These are phyloP conservation scores for Colletotrichum tabaci DNA, from an alignment of 2,329 filamentous ascomycete genomes.

Conservation along the genomic window DNA sequence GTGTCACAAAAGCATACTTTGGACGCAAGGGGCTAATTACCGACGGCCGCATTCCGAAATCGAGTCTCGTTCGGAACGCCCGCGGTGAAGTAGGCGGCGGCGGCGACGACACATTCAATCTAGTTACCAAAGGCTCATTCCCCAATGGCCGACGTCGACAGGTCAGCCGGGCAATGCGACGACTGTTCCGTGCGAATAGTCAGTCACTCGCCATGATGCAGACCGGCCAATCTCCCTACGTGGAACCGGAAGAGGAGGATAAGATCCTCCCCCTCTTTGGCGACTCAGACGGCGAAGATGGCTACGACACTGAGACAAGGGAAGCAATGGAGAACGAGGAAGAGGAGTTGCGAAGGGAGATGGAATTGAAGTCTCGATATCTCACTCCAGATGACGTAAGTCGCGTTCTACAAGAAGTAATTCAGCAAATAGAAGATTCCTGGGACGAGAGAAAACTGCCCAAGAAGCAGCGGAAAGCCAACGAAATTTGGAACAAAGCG, in stretches of 20 bases:
- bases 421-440: constrained; percentile 63
- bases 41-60: constrained; percentile 30
- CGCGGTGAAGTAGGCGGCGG: constrained; percentile 28
- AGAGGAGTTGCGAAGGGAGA: constrained; percentile 49
- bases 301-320: constrained; percentile 72
- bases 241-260: constrained; percentile 67
- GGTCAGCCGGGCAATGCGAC: constrained; percentile 58
- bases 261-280: constrained; percentile 49
- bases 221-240: constrained; percentile 54
- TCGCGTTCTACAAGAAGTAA: constrained; percentile 66
- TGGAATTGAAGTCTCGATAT: constrained; percentile 44
- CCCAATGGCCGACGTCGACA: constrained; percentile 62
- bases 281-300: constrained; percentile 56
- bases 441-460: constrained; percentile 75
- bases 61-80: constrained; percentile 3
- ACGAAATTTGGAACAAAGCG: constrained; percentile 73
- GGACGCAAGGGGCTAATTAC: constrained; percentile 51
- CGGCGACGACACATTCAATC: background rate
- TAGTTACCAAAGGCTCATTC: constrained; percentile 42
- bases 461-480: constrained; percentile 69
- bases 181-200: constrained; percentile 52
- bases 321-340: constrained; percentile 73
- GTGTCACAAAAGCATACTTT: constrained; percentile 51
- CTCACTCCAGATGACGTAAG: constrained; percentile 65
- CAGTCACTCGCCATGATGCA: constrained; percentile 24